Conservation (phyloP, 2,329 filamentous ascomycete genomes). For the Metarhizium rileyi region DNA sequence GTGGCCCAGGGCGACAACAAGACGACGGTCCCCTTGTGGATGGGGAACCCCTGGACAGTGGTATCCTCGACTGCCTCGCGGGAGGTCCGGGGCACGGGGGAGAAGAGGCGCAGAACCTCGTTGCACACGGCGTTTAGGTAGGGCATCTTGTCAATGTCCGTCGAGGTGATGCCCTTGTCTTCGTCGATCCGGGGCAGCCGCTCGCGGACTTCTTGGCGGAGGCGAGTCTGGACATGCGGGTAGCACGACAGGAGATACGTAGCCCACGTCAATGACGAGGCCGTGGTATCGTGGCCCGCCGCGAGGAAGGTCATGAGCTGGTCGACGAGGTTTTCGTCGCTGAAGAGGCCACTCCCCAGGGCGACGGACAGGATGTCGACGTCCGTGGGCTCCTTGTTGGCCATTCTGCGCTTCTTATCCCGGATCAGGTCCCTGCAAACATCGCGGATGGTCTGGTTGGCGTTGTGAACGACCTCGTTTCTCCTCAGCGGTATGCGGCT, state of each 20-base stretch:
- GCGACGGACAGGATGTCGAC: constrained; percentile 75
- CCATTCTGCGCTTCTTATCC: constrained; percentile 50
- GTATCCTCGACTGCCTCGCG: constrained; percentile 58
- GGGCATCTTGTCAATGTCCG: constrained; percentile 60
- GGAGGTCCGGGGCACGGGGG: constrained; percentile 62
- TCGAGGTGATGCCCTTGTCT: constrained; percentile 25
- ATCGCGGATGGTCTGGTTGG: constrained; percentile 49
- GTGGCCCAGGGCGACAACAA: constrained; percentile 56
- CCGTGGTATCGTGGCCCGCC: constrained; percentile 73
- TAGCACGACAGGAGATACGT: constrained; percentile 59
- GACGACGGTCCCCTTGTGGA: constrained; percentile 63
- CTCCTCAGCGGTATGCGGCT: constrained; percentile 56
- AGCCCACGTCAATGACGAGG: constrained; percentile 67
- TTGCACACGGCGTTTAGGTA: constrained; percentile 73
- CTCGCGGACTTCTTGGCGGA: constrained; percentile 58
- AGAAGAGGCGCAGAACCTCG: constrained; percentile 64
- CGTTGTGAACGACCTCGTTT: constrained; percentile 54
- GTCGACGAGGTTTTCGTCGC: constrained; percentile 71
- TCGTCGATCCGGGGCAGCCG: constrained; percentile 42
- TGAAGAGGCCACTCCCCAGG: constrained; percentile 64
- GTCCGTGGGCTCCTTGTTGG: constrained; percentile 38
- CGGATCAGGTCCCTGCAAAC: constrained; percentile 60
- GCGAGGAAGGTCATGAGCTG: constrained; percentile 87
- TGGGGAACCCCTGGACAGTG: constrained; percentile 49
- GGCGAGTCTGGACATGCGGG: constrained; percentile 52